A percentile compares a stretch with the other conserved stretches of the same genome.
phyloP scores from a whole-genome alignment of 2,329 filamentous ascomycete genomes.

The Trichoderma atroviride region DNA sequence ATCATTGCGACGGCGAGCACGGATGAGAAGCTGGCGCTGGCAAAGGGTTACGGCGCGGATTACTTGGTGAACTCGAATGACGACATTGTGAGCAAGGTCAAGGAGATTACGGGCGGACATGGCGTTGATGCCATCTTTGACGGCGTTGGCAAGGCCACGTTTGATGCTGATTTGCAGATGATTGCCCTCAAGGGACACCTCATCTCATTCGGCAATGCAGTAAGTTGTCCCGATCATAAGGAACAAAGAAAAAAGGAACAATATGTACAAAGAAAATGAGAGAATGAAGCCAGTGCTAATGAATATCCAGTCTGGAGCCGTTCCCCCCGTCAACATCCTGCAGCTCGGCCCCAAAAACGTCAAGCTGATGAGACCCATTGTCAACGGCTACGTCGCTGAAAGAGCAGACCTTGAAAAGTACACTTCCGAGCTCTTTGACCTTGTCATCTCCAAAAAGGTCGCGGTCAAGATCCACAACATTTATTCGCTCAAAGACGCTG shows the following conservation, averaged over 20 bases:
- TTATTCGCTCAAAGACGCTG: constrained; percentile 75
- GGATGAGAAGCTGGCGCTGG: constrained; percentile 70
- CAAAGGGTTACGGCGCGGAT: constrained; percentile 70
- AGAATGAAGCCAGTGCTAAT: not conserved
- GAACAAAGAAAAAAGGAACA: not conserved
- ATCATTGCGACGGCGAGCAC: constrained; percentile 80
- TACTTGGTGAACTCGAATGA: constrained; percentile 71
- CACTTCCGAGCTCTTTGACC: constrained; percentile 69
- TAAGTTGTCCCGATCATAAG: constrained; percentile 42
- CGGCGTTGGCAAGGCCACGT: constrained; percentile 82
- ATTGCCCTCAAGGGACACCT: constrained; percentile 77
- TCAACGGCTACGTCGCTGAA: constrained; percentile 71
- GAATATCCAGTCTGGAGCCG: constrained; percentile 61
- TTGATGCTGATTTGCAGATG: constrained; percentile 74
- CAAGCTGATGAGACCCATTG: constrained; percentile 72
- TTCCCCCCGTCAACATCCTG: constrained; percentile 64
- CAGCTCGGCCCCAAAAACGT: constrained; percentile 73
- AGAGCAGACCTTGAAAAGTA: constrained; percentile 73
- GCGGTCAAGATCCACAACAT: constrained; percentile 74
- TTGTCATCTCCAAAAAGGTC: constrained; percentile 70
- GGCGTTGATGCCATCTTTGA: constrained; percentile 83
- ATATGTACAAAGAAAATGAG: not conserved
- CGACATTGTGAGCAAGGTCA: constrained; percentile 60
- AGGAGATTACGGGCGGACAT: constrained; percentile 69
- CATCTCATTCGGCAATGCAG: constrained; percentile 79